Evolutionary conservation across 441 rosid genomes (phyloP), one percentile per base, ranked within the genome.

Genomic region (Pelargonium cotyledonis): DNA sequence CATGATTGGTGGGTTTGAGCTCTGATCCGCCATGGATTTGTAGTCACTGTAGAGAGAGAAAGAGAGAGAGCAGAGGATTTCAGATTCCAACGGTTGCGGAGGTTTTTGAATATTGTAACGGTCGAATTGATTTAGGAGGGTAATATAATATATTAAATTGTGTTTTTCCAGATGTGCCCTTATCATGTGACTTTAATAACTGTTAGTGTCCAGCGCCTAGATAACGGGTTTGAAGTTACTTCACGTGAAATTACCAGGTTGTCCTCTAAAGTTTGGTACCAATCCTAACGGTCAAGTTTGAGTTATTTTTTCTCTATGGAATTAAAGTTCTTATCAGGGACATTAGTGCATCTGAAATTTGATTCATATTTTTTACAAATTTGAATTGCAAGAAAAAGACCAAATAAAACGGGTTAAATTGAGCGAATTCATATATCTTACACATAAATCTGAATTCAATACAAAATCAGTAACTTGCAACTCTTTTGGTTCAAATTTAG

Each of bases 1-100:
- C 95, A 89, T 87, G 14, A 84, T 80, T 46, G 85, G 66, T 63
- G 85, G 71, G 53, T 80, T 77, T 4, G 85, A 71, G 83, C 65
- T 65, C 53, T 68, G 73, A 15, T 72, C 70, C 0, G 79, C 78
- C 86, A 80, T 83, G 51, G 21, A 5, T 58, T 55, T 31, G 8
- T 23, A n/a, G 23, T 16, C 46, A 47, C 46, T 75, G 70, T 65
- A 66, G 65, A 51, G 61, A 61, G 38, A 46, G 74, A 21, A 4
- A 35, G 38, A 60, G 58, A 23, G 65, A 35, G 40, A 35, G 46
- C 9, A 62, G 65, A 60, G 47, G 70, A 21, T 6, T 35, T n/a
- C 18, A 40, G 23, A 29, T 31, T 16, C 16, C 21, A 53, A 53
- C 21, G 23, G 60, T 53, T 2, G 62, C 2, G 40, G 40, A 51